phyloP scores from a whole-genome alignment of 257 asterid species.

The Coffea canephora region DNA sequence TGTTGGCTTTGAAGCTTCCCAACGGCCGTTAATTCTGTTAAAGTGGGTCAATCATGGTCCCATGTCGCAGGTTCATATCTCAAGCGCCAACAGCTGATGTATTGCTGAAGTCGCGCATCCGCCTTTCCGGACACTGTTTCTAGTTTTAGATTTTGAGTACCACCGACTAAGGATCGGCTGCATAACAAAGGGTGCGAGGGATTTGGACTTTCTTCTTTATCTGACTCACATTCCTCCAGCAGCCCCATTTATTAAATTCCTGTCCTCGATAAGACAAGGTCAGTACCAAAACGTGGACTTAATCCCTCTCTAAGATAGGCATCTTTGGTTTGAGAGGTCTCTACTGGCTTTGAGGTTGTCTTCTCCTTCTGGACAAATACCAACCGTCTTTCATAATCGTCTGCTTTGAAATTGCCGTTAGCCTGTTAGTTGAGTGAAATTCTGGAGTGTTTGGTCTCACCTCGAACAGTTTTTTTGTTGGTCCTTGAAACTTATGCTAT shows the following conservation, averaged over 20 bases:
- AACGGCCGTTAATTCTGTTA: constrained; percentile 34
- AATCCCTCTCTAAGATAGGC: constrained; percentile 26
- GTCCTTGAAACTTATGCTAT: constrained; percentile 23
- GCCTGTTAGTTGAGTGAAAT: background rate
- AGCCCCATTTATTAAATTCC: background rate
- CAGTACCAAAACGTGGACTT: constrained; percentile 39
- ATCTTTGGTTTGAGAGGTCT: constrained; percentile 22
- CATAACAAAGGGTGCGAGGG: background rate
- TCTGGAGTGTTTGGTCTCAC: background rate
- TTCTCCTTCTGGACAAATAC: background rate
- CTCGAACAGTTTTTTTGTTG: constrained; percentile 24
- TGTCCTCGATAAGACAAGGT: constrained; percentile 27
- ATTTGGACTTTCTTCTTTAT: constrained; percentile 19
- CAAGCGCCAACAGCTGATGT: constrained; percentile 5
- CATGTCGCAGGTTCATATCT: constrained; percentile 3
- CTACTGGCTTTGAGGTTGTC: constrained; percentile 13
- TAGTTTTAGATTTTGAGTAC: background rate
- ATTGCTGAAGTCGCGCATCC: background rate
- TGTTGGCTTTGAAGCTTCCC: constrained; percentile 10
- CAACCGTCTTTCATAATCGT: constrained; percentile 12
- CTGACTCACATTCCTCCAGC: constrained; percentile 29
- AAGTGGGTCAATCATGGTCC: constrained; percentile 13
- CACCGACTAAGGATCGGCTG: background rate
- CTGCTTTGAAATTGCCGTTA: constrained; percentile 14
- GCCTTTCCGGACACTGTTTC: background rate